Percentiles rank a stretch among this genome's conserved stretches.
Evolutionary conservation across 257 asterid species (phyloP).

Genomic region (Forsythia suspensa): DNA sequence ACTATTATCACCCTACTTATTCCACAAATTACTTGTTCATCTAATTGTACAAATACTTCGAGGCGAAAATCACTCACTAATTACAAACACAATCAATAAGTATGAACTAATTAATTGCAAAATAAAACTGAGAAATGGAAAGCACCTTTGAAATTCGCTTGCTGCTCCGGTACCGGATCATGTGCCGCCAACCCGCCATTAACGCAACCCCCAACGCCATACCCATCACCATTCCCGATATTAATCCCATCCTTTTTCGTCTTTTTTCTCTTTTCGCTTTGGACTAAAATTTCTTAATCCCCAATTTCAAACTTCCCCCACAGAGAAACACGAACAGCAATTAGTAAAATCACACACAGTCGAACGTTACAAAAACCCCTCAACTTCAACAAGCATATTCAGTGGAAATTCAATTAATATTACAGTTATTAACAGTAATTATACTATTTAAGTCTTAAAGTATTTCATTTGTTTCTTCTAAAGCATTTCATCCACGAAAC

Average conservation of each 20-base stretch:
- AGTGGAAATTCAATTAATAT: not conserved
- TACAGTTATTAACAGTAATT: not conserved
- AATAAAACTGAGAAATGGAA: not conserved
- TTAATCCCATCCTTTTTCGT: constrained; percentile 61
- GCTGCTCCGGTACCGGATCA: constrained; percentile 75
- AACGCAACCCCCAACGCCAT: constrained; percentile 74
- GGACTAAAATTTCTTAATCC: not conserved
- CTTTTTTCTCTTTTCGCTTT: not conserved
- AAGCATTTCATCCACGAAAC: not conserved
- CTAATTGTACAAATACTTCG: too few relatives aligned
- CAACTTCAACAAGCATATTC: not conserved
- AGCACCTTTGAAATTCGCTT: constrained; percentile 81
- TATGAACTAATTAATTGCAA: not conserved
- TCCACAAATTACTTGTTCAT: not conserved
- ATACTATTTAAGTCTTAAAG: not conserved
- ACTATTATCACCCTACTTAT: not conserved
- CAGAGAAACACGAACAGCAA: too few relatives aligned
- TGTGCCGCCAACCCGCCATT: constrained; percentile 83
- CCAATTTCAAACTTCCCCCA: not conserved
- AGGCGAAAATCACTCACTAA: not conserved
- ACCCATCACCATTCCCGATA: constrained; percentile 84
- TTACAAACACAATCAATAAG: not conserved
- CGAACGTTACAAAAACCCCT: not conserved
- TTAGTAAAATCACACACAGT: not conserved
- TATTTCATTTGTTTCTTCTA: not conserved